These are phyloP conservation scores for Gyromitra esculenta DNA, from an alignment of 2,329 filamentous ascomycete genomes.

Conservation along the genomic window DNA sequence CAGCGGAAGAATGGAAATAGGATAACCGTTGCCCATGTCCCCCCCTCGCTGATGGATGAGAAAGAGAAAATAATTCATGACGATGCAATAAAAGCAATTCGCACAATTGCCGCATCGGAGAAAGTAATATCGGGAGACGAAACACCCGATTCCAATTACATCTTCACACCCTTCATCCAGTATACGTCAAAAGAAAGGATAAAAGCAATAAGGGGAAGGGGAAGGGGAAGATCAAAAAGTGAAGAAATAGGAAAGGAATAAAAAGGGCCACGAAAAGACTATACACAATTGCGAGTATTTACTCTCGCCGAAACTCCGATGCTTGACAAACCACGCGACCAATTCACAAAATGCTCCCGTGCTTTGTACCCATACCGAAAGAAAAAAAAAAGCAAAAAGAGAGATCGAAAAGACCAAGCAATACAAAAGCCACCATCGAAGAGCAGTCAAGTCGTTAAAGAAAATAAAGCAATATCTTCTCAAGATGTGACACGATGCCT, in stretches of 20 bases:
- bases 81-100: conserved; percentile 47
- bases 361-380: conserved; percentile 55
- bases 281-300: conserved; percentile 56
- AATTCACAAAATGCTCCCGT: conserved; percentile 53
- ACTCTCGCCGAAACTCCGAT: conserved; percentile 56
- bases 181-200: conserved; percentile 49
- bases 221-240: conserved; percentile 46
- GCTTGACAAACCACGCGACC: conserved; percentile 51
- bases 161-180: conserved; percentile 49
- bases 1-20: conserved; percentile 47
- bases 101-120: conserved; percentile 53
- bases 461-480: conserved; percentile 50
- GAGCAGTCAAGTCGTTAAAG: conserved; percentile 45
- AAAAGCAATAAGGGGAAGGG: conserved; percentile 42
- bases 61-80: conserved; percentile 47
- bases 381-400: conserved; percentile 50
- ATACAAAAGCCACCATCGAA: conserved; percentile 46
- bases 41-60: conserved; percentile 29
- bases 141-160: conserved; percentile 53
- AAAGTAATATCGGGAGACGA: conserved; percentile 50
- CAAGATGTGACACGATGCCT: conserved; percentile 49
- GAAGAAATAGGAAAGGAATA: conserved; percentile 43
- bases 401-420: conserved; percentile 52
- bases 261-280: conserved; percentile 54
- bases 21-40: conserved; percentile 37